Conservation (phyloP, 805 yeast genomes). For the Lipomyces starkeyi region DNA sequence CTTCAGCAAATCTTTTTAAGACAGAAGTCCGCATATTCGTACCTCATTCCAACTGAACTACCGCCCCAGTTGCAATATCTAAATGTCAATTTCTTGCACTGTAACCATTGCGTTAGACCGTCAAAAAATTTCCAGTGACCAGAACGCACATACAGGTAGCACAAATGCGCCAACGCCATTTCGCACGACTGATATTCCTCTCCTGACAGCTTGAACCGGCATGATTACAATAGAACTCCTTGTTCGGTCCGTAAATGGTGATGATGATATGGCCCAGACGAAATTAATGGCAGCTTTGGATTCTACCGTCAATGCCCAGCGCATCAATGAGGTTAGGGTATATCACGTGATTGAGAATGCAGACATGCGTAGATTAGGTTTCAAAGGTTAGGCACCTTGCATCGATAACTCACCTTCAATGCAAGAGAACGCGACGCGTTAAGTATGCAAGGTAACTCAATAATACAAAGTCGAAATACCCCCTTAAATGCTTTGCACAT, state of each 20-base stretch:
- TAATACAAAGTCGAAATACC: no score
- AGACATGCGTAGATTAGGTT: no score
- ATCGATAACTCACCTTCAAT: no score
- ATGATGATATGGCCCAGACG: background rate
- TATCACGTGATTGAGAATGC: no score
- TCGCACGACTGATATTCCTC: conserved; percentile 64
- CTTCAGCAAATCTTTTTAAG: background rate
- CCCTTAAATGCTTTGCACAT: no score
- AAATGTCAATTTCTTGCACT: conserved; percentile 73
- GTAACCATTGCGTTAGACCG: conserved; percentile 2
- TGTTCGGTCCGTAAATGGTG: background rate
- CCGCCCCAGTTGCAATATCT: conserved; percentile 97
- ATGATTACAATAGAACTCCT: conserved; percentile 8
- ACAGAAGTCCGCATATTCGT: conserved; percentile 19
- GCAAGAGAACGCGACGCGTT: no score
- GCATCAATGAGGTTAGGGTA: no score
- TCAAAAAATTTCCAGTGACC: background rate
- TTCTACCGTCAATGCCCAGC: no score
- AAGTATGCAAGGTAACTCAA: no score
- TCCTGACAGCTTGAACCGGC: conserved; percentile 48
- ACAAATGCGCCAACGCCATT: conserved; percentile 80
- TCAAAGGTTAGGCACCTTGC: no score
- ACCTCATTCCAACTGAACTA: conserved; percentile 77
- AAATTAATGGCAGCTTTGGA: no score
- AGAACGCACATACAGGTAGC: conserved; percentile 51